Evolutionary conservation across 768 basidiomycete genomes (phyloP), one percentile per base, ranked within the genome.

Genomic region (Mycena belliarum): DNA sequence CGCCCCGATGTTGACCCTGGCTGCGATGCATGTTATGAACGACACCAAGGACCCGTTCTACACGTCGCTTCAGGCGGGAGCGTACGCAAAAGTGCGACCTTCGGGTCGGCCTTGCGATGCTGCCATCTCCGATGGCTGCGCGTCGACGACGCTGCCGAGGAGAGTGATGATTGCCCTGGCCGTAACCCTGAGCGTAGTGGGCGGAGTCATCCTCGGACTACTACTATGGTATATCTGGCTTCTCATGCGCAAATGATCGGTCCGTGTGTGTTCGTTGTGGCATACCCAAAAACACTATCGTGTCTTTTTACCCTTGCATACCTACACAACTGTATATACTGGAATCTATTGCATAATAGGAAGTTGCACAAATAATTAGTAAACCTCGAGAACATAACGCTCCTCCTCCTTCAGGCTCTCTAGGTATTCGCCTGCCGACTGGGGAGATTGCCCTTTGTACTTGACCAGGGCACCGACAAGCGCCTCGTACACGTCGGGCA

Each of bases 401-500:
- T 98, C 97, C 66, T 95, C 93, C 72, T 95, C 96, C 76, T 99
- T 97, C 67, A 95, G 73, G 43, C 86, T 78, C 75, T 98, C 95
- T 26, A 99, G 76, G 71, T 87, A 94, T 51, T 82, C 83, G 37
- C 88, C 91, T 3, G 96, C 97, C 35, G 78, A 70, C 53, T 82
- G 79, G 43, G 78, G 74, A 14, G 84, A 80, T 69, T 83, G 76
- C 16, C 86, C 86, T 59, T 87, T 85, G 66, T 87, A 86, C 69
- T 86, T 84, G 25, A 81, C 82, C 60, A 98, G 76, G 3, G 93
- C 90, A 20, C 85, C 85, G 21, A 95, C 88, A 47, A 99, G 79
- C 0, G 97, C 92, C 72, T 96, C 89, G 67, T 91, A 96, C 6
- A 99, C 94, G 68, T 98, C 97, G 2, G 97, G 95, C 21, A 98